Conservation (phyloP, 768 basidiomycete species). For the Macrolepiota fuliginosa region DNA sequence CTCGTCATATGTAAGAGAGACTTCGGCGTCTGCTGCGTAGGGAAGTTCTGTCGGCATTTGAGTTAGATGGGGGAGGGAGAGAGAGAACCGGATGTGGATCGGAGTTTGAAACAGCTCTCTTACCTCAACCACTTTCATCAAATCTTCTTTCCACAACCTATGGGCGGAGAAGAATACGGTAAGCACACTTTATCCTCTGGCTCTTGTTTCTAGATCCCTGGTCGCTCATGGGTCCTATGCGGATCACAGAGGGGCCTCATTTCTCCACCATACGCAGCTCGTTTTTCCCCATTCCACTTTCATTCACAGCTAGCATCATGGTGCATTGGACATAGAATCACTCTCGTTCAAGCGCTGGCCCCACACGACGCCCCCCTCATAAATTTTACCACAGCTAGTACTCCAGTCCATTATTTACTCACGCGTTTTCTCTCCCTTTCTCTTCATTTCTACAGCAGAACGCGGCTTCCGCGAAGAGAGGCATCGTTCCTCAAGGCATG, state of each 20-base stretch:
- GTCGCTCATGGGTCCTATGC: slow-evolving; percentile 14
- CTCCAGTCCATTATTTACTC: slow-evolving; percentile 38
- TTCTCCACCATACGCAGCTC: not conserved
- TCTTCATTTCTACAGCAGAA: slow-evolving; percentile 40
- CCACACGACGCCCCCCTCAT: not conserved
- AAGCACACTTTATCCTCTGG: slow-evolving; percentile 30
- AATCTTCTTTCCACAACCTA: slow-evolving; percentile 16
- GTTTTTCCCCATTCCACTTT: not conserved
- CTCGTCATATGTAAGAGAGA: slow-evolving; percentile 86
- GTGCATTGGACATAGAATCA: slow-evolving; percentile 9
- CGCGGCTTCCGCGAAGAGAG: slow-evolving; percentile 65
- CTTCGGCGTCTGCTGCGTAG: slow-evolving; percentile 93
- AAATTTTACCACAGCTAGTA: slow-evolving; percentile 19
- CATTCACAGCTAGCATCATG: slow-evolving; percentile 12
- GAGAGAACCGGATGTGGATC: slow-evolving; percentile 17
- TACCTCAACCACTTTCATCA: slow-evolving; percentile 17
- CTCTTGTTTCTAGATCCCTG: slow-evolving; percentile 4
- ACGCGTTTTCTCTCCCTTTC: slow-evolving; percentile 45
- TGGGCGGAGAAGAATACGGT: slow-evolving; percentile 58
- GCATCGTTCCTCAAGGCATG: slow-evolving; percentile 66
- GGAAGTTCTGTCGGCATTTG: slow-evolving; percentile 81
- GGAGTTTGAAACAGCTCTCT: slow-evolving; percentile 36
- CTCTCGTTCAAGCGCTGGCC: slow-evolving; percentile 1
- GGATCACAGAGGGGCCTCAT: slow-evolving; percentile 13
- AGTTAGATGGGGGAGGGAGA: slow-evolving; percentile 14